phyloP scores from a whole-genome alignment of 176 grass and related monocot species.

The Rhynchospora tenuis region DNA sequence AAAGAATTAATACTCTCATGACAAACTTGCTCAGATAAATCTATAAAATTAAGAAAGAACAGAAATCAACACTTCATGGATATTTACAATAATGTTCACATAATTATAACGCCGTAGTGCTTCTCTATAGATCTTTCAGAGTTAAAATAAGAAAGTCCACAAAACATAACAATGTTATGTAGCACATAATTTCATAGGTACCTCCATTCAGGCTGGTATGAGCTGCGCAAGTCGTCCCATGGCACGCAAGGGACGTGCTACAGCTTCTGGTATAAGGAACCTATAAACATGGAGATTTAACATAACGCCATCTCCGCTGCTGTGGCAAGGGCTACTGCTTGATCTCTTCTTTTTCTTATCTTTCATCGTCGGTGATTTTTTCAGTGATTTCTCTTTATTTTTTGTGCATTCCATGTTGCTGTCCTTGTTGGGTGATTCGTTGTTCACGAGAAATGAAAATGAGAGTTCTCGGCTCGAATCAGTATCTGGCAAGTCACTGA shows the following conservation, averaged over 20 bases:
- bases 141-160: not conserved
- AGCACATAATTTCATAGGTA: not conserved
- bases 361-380: not conserved
- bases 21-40: not conserved
- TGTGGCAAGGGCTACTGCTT: not conserved
- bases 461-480: conserved; percentile 25
- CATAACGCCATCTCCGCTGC: not conserved
- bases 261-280: not conserved
- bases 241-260: not conserved
- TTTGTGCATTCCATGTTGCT: not conserved
- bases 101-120: not conserved
- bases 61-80: not conserved
- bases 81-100: not conserved
- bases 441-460: conserved; percentile 26
- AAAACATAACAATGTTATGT: not conserved
- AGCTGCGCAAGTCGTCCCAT: not conserved
- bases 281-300: not conserved
- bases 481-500: not conserved
- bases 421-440: not conserved
- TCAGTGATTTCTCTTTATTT: not conserved
- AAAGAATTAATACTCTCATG: not conserved
- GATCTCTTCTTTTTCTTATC: not conserved
- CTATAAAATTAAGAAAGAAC: not conserved
- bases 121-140: not conserved
- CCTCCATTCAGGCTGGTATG: not conserved